Base-by-base conservation (phyloP, 805 yeast genomes). In the Candida alai region DNA sequence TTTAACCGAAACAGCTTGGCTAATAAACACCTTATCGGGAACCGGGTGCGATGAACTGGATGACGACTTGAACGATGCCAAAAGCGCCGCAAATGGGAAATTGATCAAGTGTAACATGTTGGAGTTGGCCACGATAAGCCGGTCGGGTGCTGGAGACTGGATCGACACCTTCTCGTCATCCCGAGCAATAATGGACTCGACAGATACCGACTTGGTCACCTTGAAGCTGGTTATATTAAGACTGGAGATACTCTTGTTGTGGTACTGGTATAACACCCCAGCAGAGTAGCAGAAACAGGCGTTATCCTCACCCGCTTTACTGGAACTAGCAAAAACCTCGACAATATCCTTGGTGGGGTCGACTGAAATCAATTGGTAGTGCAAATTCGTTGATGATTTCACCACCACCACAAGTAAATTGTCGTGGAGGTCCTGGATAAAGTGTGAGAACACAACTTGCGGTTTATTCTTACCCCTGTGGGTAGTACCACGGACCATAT, bases 71-170 rank as follows among this genome's bases (percentile, higher is more conserved):
- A 41, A 52, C 7, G 56, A 45, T 24, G 52, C 56, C 46, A 67
- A 55, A 32, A 70, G 45, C 31, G 74, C 62, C 29, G 62, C 62
- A 41, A 52, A 70, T 40, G 65, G 62, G 42, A 65, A 54, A 47
- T 74, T 77, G 31, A 75, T 43, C 32, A 75, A 51, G 24, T 62
- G 60, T 22, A 74, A 48, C 33, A 62, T 57, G 39, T 62, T 56
- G 19, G 60, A 61, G 34, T 55, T 51, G 0, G 74, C 54, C 7
- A 74, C 41, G 8, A 75, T 49, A n/a, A 73, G 43, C 43, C 81
- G 59, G 43, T 70, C 73, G 10, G 67, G 51, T 24, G 74, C 60
- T 4, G 70, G 68, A 3, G 68, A 52, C 22, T 49, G 35, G 19
- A 73, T 54, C 2, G 76, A 60, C 11, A 50, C 41, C 18, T 40